A percentile compares a stretch with the other conserved stretches of the same genome.
These are phyloP conservation scores for Backusella tuberculispora DNA, from an alignment of 192 early-diverging fungal species.

Conservation along the genomic window DNA sequence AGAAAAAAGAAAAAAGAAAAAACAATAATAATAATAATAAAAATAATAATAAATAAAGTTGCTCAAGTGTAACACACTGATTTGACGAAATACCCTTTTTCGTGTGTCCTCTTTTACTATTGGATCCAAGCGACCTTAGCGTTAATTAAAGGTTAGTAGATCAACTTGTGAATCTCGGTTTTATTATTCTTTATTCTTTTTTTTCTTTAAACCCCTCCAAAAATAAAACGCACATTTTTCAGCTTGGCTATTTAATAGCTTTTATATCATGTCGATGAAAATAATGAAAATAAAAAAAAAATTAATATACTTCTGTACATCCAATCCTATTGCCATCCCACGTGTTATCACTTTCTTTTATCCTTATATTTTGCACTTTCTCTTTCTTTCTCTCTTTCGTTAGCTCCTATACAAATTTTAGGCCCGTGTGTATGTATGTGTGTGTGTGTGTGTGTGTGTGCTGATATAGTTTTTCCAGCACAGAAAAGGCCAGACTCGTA, in stretches of 20 bases:
- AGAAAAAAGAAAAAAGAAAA: background rate
- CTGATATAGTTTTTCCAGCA: too few relatives aligned
- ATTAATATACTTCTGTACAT: constrained; percentile 8
- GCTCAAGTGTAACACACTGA: constrained; percentile 2
- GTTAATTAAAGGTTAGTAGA: constrained; percentile 1
- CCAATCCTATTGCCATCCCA: background rate
- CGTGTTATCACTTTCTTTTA: background rate
- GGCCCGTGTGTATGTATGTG: too few relatives aligned
- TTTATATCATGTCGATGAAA: background rate
- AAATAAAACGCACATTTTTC: too few relatives aligned
- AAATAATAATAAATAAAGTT: background rate
- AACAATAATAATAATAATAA: background rate
- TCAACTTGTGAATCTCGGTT: background rate
- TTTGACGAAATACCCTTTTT: background rate
- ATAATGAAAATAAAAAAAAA: too few relatives aligned
- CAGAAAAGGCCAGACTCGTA: background rate
- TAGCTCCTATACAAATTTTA: too few relatives aligned
- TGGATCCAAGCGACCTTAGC: background rate
- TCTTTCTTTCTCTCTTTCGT: background rate
- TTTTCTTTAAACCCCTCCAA: background rate
- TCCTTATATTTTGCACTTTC: background rate
- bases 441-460: too few relatives aligned
- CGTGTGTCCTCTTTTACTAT: background rate
- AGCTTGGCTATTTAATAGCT: background rate
- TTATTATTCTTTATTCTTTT: background rate